Percentiles rank a stretch among this genome's conserved stretches.
These are phyloP conservation scores for Penicillium sp. DNA, from an alignment of 2,329 filamentous ascomycete genomes.

Conservation along the genomic window DNA sequence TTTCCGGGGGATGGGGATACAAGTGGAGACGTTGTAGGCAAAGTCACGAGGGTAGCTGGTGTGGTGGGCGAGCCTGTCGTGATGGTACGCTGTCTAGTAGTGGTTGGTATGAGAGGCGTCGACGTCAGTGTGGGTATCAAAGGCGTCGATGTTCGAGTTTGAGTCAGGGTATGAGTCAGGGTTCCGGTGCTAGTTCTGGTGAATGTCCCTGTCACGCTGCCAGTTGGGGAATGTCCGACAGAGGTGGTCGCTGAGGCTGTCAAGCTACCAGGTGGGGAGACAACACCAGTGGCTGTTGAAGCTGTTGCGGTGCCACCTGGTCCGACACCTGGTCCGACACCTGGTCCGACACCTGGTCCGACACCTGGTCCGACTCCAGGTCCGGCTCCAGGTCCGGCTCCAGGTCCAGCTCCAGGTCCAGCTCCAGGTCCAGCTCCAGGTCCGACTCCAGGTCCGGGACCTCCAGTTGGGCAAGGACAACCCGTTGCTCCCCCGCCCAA, in stretches of 20 bases:
- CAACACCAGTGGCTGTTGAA: neutral
- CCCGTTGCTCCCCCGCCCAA: neutral
- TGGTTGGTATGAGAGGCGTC: conserved; percentile 3
- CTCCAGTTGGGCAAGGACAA: neutral
- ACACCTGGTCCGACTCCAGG: too few species aligned
- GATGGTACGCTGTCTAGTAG: neutral
- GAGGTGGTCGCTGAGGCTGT: neutral
- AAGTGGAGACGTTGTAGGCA: neutral
- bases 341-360: too few species aligned
- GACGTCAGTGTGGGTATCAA: conserved; percentile 1
- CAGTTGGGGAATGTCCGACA: neutral
- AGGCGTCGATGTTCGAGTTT: neutral
- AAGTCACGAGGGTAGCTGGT: neutral
- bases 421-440: too few species aligned
- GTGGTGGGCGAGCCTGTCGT: neutral
- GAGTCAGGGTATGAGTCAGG: neutral
- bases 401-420: too few species aligned
- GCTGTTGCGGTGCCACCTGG: neutral
- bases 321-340: too few species aligned
- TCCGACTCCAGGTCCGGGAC: neutral
- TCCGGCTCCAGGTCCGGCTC: too few species aligned
- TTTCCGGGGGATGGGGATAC: neutral
- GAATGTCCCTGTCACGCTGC: neutral
- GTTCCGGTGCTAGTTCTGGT: neutral
- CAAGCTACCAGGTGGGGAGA: neutral